Evolutionary conservation across 139 green algal species (phyloP), one percentile per base, ranked within the genome.

Genomic region (Desmodesmus armatus): DNA sequence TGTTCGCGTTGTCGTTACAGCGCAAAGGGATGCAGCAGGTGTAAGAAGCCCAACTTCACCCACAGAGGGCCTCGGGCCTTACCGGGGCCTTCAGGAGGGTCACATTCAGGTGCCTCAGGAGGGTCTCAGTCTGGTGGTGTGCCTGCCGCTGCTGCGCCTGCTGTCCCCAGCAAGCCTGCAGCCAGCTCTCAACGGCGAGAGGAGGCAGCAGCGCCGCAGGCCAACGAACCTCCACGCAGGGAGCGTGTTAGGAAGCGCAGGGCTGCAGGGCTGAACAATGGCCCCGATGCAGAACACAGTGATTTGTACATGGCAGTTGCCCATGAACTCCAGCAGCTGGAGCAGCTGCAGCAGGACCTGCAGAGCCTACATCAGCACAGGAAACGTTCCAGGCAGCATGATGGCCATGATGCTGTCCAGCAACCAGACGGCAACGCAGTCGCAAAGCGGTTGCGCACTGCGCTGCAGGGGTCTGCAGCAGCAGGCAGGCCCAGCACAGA

Each of bases 1-100:
- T 82, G 74, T 27, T 49, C 37, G 15, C 41, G 43, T 5, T 82
- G 74, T 35, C 58, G 74, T 25, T 82, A 82, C 0, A 70, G 51
- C 51, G 33, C 6, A 13, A 58, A 41, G n/a, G 74, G 74, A 7
- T 82, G 74, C 13, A 67, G 31, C 31, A 35, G 74, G 27, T 82
- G 74, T 33, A 29, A 51, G 4, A 82, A 82, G 15, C 51, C 51
- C 17, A 19, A 15, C 51, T 82, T 82, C 33, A 33, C 51, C n/a
- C 74, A 49, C 5, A 49, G 72, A 7, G 21, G 23, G 5, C 6
- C 15, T 25, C 72, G 17, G 21, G 60, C 60, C 37, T 6, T 21
- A 5, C 60, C 2, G 0, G 15, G 9, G 11, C 9, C 35, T 1
- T 33, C 66, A 44, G 3, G 33, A 49, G 35, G 5, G 3, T 19